Evolutionary conservation across 2,329 filamentous ascomycete genomes (phyloP), one percentile per base, ranked within the genome.

Genomic region (Calonectria ilicicola): DNA sequence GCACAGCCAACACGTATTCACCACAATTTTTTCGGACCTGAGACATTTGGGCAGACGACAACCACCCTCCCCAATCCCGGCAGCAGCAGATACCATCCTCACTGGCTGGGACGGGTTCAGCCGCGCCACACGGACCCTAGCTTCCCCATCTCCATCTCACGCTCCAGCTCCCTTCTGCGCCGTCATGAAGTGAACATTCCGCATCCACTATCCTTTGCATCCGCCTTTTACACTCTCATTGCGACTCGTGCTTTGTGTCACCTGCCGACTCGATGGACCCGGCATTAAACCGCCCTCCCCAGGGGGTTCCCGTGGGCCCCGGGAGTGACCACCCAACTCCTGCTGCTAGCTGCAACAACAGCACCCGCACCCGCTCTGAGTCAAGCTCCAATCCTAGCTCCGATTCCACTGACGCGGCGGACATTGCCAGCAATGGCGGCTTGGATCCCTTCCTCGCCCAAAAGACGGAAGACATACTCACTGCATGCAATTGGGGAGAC

Each of bases 401-500:
- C 64, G 53, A 51, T 40, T 29, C 35, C 42, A 72, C 72, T 58
- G 67, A 70, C 23, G 49, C 35, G 38, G 49, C 35, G 38, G 65
- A 42, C 32, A 35, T 64, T 51, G 69, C 40, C 67, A 69, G 65
- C 49, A 67, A 74, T 65, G 72, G 75, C 63, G 72, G 75, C 63
- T 42, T 67, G 15, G 74, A 78, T 15, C 56, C 72, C 21, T 62
- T 65, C 32, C 72, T 72, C 63, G 70, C 51, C 32, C 73, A 75
- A 47, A 90, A 83, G 70, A 76, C 73, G 79, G 82, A 83, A 73
- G 80, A 84, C 65, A 80, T 86, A 60, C 82, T 89, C 23, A 85
- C 88, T 53, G 93, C 93, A 35, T 95, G 93, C 84, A 85, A 84
- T 74, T 84, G 84, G 79, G 86, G 83, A 65, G 89, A 95, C 80